phyloP scores from a whole-genome alignment of 306 rosid species.

The Phaseolus lunatus region DNA sequence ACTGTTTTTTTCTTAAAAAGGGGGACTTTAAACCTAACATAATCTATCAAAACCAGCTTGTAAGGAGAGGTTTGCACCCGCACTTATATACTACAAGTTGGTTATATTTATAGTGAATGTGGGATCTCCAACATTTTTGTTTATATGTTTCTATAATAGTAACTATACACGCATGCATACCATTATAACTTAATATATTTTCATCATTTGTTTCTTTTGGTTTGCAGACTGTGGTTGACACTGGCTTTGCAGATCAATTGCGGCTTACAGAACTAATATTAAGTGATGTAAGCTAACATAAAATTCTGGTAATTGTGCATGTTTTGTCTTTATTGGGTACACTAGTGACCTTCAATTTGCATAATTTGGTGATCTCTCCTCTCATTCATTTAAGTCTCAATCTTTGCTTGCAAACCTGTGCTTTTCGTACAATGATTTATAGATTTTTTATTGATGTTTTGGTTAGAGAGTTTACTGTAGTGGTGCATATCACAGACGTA shows the following conservation, averaged over 20 bases:
- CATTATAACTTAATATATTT: conserved; percentile 27
- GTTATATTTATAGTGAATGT: no score
- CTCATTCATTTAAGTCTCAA: conserved; percentile 6
- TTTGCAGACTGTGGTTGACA: conserved; percentile 84
- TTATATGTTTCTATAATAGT: neutral
- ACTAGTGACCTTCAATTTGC: conserved; percentile 29
- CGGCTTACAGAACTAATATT: conserved; percentile 80
- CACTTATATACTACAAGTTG: no score
- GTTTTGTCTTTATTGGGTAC: conserved; percentile 38
- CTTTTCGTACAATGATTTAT: conserved; percentile 4
- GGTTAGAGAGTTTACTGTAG: conserved; percentile 1
- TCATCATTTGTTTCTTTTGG: conserved; percentile 23
- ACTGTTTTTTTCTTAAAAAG: neutral
- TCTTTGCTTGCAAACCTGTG: conserved; percentile 17
- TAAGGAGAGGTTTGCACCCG: no score
- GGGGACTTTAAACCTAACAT: no score
- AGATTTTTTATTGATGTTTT: neutral
- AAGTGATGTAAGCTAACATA: conserved; percentile 76
- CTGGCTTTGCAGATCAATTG: conserved; percentile 90
- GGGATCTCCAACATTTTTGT: neutral
- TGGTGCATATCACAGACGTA: conserved; percentile 19
- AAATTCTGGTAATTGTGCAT: conserved; percentile 41
- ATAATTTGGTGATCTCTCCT: conserved; percentile 32
- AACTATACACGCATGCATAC: no score
- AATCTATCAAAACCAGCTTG: no score